Evolutionary conservation across 1,284 basidiomycete genomes (phyloP).

Genomic region (Retiboletus flavoniger): DNA sequence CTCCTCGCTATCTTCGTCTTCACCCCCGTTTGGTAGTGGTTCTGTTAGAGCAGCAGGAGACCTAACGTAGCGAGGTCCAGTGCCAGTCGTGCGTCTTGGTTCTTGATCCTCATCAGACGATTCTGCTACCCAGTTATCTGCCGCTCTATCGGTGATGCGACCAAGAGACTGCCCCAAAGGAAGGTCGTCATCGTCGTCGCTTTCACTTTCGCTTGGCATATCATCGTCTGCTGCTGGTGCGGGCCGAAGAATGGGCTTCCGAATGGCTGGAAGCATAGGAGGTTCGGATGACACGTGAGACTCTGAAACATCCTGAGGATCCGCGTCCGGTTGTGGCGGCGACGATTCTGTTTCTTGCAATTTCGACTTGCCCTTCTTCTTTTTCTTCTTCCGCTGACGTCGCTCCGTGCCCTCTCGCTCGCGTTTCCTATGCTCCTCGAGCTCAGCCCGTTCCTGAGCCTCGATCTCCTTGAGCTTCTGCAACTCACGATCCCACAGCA

Average conservation of each 20-base stretch:
- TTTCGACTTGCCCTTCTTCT: conserved; percentile 48
- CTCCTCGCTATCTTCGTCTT: conserved; percentile 63
- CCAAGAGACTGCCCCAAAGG: conserved; percentile 26
- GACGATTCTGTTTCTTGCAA: conserved; percentile 40
- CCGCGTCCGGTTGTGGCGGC: conserved; percentile 11
- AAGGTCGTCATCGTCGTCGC: conserved; percentile 45
- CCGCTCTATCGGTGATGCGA: conserved; percentile 31
- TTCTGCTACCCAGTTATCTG: conserved; percentile 54
- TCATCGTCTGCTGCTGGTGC: conserved; percentile 48
- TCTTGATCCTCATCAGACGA: conserved; percentile 57
- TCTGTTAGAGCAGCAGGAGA: conserved; percentile 18
- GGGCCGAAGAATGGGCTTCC: conserved; percentile 44
- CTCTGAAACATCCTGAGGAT: conserved; percentile 12
- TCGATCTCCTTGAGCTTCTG: conserved; percentile 72
- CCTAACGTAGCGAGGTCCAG: conserved; percentile 46
- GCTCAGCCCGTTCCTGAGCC: conserved; percentile 54
- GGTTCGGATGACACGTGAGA: conserved; percentile 45
- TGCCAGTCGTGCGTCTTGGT: conserved; percentile 53
- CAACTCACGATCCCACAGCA: conserved; percentile 78
- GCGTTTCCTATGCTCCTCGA: conserved; percentile 44
- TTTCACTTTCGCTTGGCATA: conserved; percentile 49
- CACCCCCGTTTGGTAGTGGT: conserved; percentile 10
- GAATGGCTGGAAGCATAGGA: conserved; percentile 57
- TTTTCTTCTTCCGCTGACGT: conserved; percentile 40
- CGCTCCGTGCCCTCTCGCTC: conserved; percentile 47